These are phyloP conservation scores for Xylaria sp. DNA, from an alignment of 2,329 filamentous ascomycete genomes.

Conservation along the genomic window DNA sequence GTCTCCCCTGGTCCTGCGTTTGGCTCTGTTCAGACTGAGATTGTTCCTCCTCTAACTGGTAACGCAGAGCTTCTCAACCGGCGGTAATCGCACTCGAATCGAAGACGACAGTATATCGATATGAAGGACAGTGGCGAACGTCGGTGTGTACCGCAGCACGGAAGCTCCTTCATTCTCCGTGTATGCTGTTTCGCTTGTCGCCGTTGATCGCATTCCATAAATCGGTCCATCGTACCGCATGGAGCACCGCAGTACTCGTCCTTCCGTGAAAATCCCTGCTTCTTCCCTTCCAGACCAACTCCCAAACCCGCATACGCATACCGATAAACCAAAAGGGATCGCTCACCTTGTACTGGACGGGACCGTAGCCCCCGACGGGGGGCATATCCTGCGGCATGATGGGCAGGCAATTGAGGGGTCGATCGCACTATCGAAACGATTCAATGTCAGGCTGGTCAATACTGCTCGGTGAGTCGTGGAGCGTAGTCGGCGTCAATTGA, in stretches of 20 bases:
- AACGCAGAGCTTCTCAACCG: not conserved
- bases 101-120: not conserved
- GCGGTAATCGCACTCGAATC: not conserved
- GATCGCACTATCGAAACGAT: not conserved
- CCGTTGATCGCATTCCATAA: not conserved
- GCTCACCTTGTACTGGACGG: conserved; percentile 94
- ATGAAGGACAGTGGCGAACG: not conserved
- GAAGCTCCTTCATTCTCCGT: not conserved
- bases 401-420: conserved; percentile 46
- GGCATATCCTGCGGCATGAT: conserved; percentile 98
- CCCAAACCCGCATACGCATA: conserved; percentile 1
- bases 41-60: not conserved
- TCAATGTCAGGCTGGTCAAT: not conserved
- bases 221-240: not conserved
- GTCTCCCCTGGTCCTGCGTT: not conserved
- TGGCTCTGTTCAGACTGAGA: not conserved
- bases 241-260: not conserved
- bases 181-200: not conserved
- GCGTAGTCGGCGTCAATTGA: conserved; percentile 16
- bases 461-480: conserved; percentile 1
- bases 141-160: not conserved
- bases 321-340: conserved; percentile 3
- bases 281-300: not conserved
- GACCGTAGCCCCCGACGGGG: conserved; percentile 90
- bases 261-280: not conserved